These are phyloP conservation scores for Colletotrichum tamarilloi DNA, from an alignment of 2,329 filamentous ascomycete genomes.

Conservation along the genomic window DNA sequence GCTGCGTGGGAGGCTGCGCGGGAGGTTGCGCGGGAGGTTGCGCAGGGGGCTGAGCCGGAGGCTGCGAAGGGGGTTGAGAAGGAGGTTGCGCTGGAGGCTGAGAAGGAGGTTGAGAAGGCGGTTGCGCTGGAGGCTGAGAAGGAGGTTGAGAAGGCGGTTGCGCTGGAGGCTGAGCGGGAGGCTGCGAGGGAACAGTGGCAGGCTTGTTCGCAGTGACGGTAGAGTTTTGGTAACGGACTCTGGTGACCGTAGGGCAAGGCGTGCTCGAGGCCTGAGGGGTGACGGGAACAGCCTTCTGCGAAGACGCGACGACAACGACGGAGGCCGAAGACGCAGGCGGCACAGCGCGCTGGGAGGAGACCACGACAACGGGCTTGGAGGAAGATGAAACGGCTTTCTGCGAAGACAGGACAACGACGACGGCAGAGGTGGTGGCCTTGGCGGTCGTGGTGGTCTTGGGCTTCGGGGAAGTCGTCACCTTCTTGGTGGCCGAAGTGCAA, in stretches of 20 bases:
- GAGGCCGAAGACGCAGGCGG: neutral
- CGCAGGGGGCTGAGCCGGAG: neutral
- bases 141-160: neutral
- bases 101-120: neutral
- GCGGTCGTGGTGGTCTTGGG: conserved; percentile 19
- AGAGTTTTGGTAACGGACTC: neutral
- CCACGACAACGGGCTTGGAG: neutral
- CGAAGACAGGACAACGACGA: neutral
- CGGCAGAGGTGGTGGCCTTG: neutral
- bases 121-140: neutral
- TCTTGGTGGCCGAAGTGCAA: neutral
- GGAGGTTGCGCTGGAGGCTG: neutral
- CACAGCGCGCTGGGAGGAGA: neutral
- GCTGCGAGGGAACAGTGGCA: neutral
- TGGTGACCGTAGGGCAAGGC: conserved; percentile 7
- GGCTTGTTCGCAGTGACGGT: neutral
- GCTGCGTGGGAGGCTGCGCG: neutral
- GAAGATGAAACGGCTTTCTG: neutral
- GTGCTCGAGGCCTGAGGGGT: neutral
- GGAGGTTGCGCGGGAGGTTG: neutral
- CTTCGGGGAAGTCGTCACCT: conserved; percentile 2
- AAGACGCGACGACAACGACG: neutral
- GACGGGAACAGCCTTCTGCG: neutral
- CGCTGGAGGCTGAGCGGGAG: neutral
- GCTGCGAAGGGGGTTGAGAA: neutral